Evolutionary conservation across 2,329 filamentous ascomycete species (phyloP).

Genomic region (Eutypella sp.): DNA sequence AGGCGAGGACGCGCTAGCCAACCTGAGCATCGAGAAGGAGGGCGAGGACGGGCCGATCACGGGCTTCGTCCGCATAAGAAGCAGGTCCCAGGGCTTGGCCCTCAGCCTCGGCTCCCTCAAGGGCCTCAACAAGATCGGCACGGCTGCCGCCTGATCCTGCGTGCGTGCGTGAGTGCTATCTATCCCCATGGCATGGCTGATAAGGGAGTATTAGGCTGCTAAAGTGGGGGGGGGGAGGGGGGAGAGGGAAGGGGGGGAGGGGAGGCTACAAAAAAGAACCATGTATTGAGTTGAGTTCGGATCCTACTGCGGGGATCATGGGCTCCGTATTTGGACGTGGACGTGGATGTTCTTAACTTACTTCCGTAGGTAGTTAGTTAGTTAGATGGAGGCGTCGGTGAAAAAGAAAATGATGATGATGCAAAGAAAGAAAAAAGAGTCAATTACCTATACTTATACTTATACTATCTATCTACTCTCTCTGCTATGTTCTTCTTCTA

Average conservation of each 20-base stretch:
- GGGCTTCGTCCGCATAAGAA: constrained; percentile 95
- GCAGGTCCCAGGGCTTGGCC: constrained; percentile 90
- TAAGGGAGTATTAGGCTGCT: constrained; percentile 2
- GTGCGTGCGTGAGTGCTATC: background rate
- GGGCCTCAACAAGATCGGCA: constrained; percentile 78
- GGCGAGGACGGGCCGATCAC: constrained; percentile 92
- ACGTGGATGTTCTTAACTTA: too few species aligned
- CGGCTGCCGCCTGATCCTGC: constrained; percentile 26
- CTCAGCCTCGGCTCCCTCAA: constrained; percentile 92
- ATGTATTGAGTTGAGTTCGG: too few species aligned
- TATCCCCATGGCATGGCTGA: background rate
- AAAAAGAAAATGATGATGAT: background rate
- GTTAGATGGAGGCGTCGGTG: background rate
- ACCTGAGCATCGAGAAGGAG: constrained; percentile 96
- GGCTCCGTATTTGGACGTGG: too few species aligned
- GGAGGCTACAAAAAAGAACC: background rate
- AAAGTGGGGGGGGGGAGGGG: constrained; percentile 1
- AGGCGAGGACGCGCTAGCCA: constrained; percentile 98
- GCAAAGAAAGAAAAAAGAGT: background rate
- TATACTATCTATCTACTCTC: too few species aligned
- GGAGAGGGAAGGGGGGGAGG: background rate
- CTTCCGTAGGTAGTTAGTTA: background rate
- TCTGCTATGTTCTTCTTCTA: too few species aligned
- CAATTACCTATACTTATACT: too few species aligned
- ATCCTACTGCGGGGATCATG: too few species aligned